Conservation (phyloP, 116 monocot genomes). For the Posidonia oceanica region DNA sequence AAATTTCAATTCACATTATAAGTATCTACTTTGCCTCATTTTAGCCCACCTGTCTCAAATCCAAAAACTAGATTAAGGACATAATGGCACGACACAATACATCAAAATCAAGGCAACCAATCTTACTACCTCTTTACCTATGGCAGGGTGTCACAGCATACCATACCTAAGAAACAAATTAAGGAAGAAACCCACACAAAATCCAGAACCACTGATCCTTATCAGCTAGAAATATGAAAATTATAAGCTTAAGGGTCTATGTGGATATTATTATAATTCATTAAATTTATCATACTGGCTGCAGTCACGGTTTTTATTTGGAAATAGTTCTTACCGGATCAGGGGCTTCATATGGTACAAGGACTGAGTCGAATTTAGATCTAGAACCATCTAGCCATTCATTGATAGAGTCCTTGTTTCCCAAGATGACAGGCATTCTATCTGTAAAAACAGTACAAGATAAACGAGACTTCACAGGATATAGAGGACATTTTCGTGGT, state of each 20-base stretch:
- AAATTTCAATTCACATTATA: too few species aligned
- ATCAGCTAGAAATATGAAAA: not conserved
- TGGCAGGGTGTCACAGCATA: conserved; percentile 74
- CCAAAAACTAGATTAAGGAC: not conserved
- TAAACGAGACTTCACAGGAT: too few species aligned
- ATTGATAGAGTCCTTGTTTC: conserved; percentile 41
- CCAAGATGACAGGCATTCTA: conserved; percentile 91
- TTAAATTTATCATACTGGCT: not conserved
- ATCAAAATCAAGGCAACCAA: not conserved
- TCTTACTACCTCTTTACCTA: conserved; percentile 91
- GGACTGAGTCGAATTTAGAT: conserved; percentile 34
- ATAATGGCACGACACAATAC: not conserved
- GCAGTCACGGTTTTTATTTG: too few species aligned
- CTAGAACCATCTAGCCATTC: conserved; percentile 45
- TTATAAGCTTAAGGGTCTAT: not conserved
- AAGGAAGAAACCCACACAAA: not conserved
- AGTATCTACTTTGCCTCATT: not conserved
- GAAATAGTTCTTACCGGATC: conserved; percentile 53
- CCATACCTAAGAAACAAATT: conserved; percentile 52
- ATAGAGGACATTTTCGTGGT: too few species aligned
- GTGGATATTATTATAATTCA: not conserved
- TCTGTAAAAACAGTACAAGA: conserved; percentile 24
- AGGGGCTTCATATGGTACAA: conserved; percentile 54
- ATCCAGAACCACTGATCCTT: not conserved
- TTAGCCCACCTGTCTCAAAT: not conserved